phyloP scores from a whole-genome alignment of 345 rosid genomes.

The Eucalyptus sp. region DNA sequence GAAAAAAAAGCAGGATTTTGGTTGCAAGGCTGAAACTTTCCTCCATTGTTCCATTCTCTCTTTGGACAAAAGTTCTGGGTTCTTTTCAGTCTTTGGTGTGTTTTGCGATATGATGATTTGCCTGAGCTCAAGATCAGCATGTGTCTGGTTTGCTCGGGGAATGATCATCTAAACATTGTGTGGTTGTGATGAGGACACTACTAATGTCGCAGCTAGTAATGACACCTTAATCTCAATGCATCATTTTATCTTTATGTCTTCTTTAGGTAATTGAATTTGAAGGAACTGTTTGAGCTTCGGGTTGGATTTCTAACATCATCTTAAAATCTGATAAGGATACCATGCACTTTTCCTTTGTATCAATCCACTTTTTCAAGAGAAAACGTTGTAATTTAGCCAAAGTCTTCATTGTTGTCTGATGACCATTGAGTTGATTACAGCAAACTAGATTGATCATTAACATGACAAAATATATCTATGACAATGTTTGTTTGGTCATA shows the following conservation, averaged over 20 bases:
- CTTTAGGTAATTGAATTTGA: not conserved
- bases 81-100: not conserved
- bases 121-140: not conserved
- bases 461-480: not conserved
- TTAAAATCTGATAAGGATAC: not conserved
- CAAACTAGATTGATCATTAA: not conserved
- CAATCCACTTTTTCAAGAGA: not conserved
- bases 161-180: not conserved
- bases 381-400: not conserved
- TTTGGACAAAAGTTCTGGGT: not conserved
- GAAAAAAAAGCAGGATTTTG: not conserved
- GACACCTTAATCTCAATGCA: not conserved
- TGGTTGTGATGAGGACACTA: not conserved
- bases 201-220: not conserved
- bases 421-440: not conserved
- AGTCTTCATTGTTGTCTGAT: not conserved
- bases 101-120: not conserved
- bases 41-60: not conserved
- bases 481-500: not conserved
- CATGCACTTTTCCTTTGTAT: not conserved
- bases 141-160: not conserved
- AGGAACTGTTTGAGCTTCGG: not conserved
- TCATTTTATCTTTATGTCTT: not conserved
- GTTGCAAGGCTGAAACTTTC: not conserved
- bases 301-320: not conserved